Percentiles rank a stretch among this genome's conserved stretches.
Evolutionary conservation across 495 filamentous ascomycete genomes (phyloP).

Genomic region (Penicillium canescens): DNA sequence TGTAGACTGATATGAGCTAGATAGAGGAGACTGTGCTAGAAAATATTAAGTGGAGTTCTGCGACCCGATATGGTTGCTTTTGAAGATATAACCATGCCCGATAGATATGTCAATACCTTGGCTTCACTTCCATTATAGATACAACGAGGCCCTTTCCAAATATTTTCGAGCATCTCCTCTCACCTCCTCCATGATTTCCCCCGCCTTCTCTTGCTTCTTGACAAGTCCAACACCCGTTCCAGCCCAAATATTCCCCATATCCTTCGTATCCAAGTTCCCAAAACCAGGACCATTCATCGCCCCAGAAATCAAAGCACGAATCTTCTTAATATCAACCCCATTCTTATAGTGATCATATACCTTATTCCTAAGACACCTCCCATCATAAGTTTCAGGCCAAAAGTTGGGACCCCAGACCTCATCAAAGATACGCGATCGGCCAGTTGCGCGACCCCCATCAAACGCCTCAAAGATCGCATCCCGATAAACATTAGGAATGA

Average conservation of each 20-base stretch:
- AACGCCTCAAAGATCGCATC: constrained; percentile 54
- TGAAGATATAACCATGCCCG: too few relatives aligned
- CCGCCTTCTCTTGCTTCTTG: constrained; percentile 24
- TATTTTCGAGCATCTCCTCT: constrained; percentile 2
- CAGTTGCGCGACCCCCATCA: constrained; percentile 66
- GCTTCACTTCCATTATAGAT: not conserved
- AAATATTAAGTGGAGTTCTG: too few relatives aligned
- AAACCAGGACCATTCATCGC: constrained; percentile 5
- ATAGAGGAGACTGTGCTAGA: too few relatives aligned
- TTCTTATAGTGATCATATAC: constrained; percentile 52
- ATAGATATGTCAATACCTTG: too few relatives aligned
- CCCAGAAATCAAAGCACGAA: constrained; percentile 36
- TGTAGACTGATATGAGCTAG: too few relatives aligned
- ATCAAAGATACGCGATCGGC: constrained; percentile 68
- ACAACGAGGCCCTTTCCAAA: not conserved
- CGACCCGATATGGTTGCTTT: too few relatives aligned
- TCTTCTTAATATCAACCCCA: constrained; percentile 54
- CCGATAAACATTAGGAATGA: constrained; percentile 56
- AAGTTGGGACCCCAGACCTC: constrained; percentile 58
- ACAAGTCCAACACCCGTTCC: constrained; percentile 43
- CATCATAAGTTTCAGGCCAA: constrained; percentile 65
- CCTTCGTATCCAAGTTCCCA: constrained; percentile 31
- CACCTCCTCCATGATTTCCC: constrained; percentile 29
- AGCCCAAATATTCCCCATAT: constrained; percentile 65
- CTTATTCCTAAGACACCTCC: constrained; percentile 60